phyloP scores from a whole-genome alignment of 306 rosid species.

The Parietaria judaica region DNA sequence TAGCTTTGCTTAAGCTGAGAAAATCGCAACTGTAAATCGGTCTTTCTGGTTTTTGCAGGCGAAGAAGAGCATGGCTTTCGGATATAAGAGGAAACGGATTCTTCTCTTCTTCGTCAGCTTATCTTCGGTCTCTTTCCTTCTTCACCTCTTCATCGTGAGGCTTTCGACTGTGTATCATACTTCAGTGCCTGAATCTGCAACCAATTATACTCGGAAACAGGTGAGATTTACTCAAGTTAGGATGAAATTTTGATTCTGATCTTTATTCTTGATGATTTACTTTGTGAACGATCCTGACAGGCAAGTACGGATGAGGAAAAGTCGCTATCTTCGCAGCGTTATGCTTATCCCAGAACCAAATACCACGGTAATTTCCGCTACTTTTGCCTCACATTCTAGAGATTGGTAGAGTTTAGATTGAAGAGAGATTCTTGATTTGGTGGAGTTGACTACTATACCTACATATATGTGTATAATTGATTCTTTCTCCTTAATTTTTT shows the following conservation, averaged over 20 bases:
- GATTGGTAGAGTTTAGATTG: constrained; percentile 1
- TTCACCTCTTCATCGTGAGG: constrained; percentile 66
- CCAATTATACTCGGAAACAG: constrained; percentile 45
- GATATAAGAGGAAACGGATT: constrained; percentile 78
- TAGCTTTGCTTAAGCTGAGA: too few species aligned
- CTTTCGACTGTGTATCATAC: constrained; percentile 45
- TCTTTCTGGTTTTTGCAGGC: too few species aligned
- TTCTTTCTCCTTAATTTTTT: too few species aligned
- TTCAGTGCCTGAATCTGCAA: constrained; percentile 32
- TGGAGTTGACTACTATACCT: too few species aligned
- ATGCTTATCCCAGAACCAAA: constrained; percentile 51
- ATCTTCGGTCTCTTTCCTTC: constrained; percentile 62
- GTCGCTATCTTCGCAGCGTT: constrained; percentile 62
- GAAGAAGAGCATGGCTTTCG: constrained; percentile 26
- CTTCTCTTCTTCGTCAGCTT: constrained; percentile 57
- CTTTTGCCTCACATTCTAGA: not conserved
- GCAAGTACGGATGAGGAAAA: constrained; percentile 47
- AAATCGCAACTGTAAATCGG: too few species aligned
- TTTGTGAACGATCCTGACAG: constrained; percentile 32
- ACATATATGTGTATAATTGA: too few species aligned
- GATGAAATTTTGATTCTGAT: not conserved
- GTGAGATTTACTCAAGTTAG: constrained; percentile 25
- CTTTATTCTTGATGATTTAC: constrained; percentile 8
- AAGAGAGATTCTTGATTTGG: too few species aligned
- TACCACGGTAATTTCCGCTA: constrained; percentile 45